These are phyloP conservation scores for Emmonsiellopsis sp. DNA, from an alignment of 2,329 filamentous ascomycete genomes.

Conservation along the genomic window DNA sequence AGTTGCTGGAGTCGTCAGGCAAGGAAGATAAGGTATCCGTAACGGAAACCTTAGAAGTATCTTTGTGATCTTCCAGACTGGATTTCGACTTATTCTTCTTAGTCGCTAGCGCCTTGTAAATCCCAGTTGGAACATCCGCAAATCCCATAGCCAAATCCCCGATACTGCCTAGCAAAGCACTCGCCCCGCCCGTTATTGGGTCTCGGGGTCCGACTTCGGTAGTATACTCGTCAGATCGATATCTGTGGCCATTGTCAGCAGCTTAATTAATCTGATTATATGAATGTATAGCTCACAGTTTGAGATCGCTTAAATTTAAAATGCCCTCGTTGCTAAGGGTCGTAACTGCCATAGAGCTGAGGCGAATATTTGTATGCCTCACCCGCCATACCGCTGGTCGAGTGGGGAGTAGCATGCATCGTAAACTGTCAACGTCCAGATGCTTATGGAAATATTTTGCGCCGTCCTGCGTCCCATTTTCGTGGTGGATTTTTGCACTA, in stretches of 20 bases:
- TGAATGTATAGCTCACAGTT: conserved; percentile 48
- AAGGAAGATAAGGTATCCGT: neutral
- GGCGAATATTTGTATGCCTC: conserved; percentile 54
- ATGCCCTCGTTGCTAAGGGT: conserved; percentile 57
- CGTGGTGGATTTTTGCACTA: conserved; percentile 56
- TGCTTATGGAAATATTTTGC: conserved; percentile 63
- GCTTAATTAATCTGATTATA: conserved; percentile 1
- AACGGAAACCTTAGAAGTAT: conserved; percentile 6
- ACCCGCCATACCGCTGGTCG: conserved; percentile 68
- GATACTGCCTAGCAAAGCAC: conserved; percentile 73
- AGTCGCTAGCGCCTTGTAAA: conserved; percentile 35
- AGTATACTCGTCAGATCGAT: conserved; percentile 58
- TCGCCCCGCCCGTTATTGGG: conserved; percentile 67
- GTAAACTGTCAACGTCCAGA: conserved; percentile 55
- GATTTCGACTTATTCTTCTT: conserved; percentile 15
- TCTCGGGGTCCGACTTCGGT: conserved; percentile 72
- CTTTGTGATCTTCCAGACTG: neutral
- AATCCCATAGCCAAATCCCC: conserved; percentile 73
- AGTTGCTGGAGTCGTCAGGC: neutral
- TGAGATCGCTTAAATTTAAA: conserved; percentile 61
- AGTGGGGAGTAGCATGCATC: conserved; percentile 60
- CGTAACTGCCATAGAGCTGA: conserved; percentile 66
- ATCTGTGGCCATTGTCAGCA: conserved; percentile 23
- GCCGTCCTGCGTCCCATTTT: conserved; percentile 55
- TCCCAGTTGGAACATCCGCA: conserved; percentile 58